Base-by-base conservation (phyloP, 2,329 filamentous ascomycete species). In the Botryosphaeria dothidea region DNA sequence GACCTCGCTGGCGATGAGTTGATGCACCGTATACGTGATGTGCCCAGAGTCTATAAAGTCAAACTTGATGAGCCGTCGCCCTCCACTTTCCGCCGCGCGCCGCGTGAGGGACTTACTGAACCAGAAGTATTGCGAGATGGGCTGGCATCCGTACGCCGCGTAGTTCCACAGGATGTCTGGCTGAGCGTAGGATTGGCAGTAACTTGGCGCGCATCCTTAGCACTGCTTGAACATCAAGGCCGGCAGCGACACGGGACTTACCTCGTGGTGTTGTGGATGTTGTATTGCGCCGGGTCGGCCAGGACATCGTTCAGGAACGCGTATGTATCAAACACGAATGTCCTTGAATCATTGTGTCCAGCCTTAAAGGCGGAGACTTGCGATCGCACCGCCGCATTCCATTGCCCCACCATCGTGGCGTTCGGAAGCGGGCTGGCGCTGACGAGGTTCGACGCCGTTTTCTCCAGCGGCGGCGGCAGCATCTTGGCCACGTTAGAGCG, bases 401-500 rank as follows among this genome's bases (percentile, higher is more conserved):
- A 86, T 71, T 75, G 77, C 0, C 68, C 69, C 1, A 86, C 74
- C 74, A 83, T 80, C 0, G 78, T 81, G 7, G 73, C 75, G 67
- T 82, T 85, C 4, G 83, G 82, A 3, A 72, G 72, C 1, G 80
- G 79, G 2, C 71, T 73, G 19, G 69, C 65, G 13, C 66, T 69
- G 3, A 46, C 69, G 27, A 77, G 71, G 52, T 80, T 81, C 17
- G 73, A 73, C 1, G 76, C 75, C 4, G 78, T 81, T 11, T 81
- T 78, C 67, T 85, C 79, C 1, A 85, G 71, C 0, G 84, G 83
- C 1, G 84, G 83, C 1, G 85, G 73, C 48, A 84, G 83, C 71
- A 86, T 73, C 58, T 62, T 49, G 19, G 25, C 41, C 1, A 27
- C 13, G 27, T 60, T 27, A 60, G 1, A 38, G 9, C 34, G 17